Conservation (phyloP, 1,139 yeast genomes). For the Nakaseomyces kungkrabaensis region DNA sequence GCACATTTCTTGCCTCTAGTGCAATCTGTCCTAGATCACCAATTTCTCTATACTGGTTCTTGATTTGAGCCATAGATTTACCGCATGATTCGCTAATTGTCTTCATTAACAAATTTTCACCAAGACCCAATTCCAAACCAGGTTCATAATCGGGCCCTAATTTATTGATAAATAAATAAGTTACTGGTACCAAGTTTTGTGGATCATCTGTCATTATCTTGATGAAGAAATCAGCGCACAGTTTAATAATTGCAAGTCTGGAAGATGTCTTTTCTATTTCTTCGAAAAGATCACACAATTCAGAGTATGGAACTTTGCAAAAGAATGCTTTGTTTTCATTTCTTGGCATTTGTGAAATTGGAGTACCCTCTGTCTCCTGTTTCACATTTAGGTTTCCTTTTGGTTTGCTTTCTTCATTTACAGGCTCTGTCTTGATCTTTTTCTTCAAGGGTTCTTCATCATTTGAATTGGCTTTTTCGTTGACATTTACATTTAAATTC, state of each 20-base stretch:
- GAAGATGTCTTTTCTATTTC: constrained; percentile 70
- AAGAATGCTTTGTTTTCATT: not conserved
- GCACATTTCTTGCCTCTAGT: constrained; percentile 68
- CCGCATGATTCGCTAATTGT: constrained; percentile 91
- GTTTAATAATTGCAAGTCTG: constrained; percentile 67
- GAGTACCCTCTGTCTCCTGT: not conserved
- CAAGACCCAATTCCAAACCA: constrained; percentile 84
- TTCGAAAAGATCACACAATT: constrained; percentile 61
- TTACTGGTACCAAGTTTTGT: constrained; percentile 53
- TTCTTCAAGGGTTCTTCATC: constrained; percentile 1
- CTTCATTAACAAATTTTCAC: constrained; percentile 78
- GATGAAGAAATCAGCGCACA: constrained; percentile 61
- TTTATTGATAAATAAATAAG: constrained; percentile 76
- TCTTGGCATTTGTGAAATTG: not conserved
- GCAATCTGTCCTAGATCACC: constrained; percentile 95
- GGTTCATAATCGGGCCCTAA: constrained; percentile 89
- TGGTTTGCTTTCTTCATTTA: not conserved
- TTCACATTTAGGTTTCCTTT: not conserved
- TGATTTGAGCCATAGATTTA: constrained; percentile 58
- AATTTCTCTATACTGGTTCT: constrained; percentile 59
- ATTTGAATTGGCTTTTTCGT: not conserved
- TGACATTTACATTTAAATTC: not conserved
- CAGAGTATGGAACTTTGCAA: constrained; percentile 40
- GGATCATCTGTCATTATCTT: constrained; percentile 52
- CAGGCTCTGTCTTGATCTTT: not conserved